phyloP scores from a whole-genome alignment of 2,329 filamentous ascomycete genomes.

The Alternaria gansuensis region DNA sequence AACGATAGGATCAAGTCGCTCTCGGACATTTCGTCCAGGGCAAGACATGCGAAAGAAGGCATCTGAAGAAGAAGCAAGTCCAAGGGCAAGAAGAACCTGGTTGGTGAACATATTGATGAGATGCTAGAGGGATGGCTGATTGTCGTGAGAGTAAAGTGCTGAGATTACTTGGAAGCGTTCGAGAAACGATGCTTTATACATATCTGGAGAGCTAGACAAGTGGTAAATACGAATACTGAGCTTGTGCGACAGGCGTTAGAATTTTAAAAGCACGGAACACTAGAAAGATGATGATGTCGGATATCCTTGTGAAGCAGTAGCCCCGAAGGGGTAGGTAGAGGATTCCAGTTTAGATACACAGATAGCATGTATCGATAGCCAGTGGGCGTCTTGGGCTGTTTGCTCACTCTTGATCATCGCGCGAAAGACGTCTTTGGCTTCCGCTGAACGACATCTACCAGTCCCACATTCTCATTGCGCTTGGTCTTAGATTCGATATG shows the following conservation, averaged over 20 bases:
- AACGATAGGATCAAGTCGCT: slow-evolving; percentile 74
- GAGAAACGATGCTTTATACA: background rate
- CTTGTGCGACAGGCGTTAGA: slow-evolving; percentile 4
- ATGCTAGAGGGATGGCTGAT: background rate
- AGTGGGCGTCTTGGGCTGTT: background rate
- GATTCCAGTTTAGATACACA: background rate
- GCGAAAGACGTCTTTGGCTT: background rate
- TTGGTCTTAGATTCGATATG: background rate
- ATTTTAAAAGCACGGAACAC: slow-evolving; percentile 3
- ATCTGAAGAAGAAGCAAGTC: slow-evolving; percentile 23
- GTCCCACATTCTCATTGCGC: background rate
- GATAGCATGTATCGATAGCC: background rate
- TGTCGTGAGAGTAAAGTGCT: background rate
- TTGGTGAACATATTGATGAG: slow-evolving; percentile 28
- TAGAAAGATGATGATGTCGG: background rate
- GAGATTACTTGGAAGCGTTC: background rate
- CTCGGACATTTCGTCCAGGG: slow-evolving; percentile 38
- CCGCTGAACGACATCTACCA: background rate
- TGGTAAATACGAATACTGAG: background rate
- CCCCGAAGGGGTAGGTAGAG: background rate
- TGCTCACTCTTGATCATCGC: slow-evolving; percentile 1
- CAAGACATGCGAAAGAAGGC: slow-evolving; percentile 46
- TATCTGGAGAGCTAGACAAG: background rate
- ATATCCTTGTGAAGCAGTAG: slow-evolving; percentile 10
- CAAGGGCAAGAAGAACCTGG: slow-evolving; percentile 23